Conservation (phyloP, 2,329 filamentous ascomycete genomes). For the Ambrosiella xylebori region DNA sequence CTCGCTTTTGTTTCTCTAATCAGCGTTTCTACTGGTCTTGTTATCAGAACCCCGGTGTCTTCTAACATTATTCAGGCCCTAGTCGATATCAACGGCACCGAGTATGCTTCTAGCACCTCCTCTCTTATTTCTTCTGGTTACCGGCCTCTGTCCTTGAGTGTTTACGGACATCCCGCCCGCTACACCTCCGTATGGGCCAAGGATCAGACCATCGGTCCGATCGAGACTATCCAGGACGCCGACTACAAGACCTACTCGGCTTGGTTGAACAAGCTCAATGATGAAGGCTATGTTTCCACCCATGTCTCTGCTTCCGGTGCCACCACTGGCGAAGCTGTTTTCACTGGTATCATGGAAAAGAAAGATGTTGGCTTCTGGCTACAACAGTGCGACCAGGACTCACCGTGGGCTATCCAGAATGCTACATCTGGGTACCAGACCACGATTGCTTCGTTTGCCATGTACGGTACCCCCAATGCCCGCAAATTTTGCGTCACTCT, state of each 20-base stretch:
- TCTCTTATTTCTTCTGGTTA: slow-evolving; percentile 10
- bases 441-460: slow-evolving; percentile 9
- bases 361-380: slow-evolving; percentile 9
- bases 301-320: slow-evolving; percentile 13
- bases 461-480: slow-evolving; percentile 11
- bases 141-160: slow-evolving; percentile 14
- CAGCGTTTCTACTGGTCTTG: background rate
- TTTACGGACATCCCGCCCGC: slow-evolving; percentile 9
- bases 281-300: slow-evolving; percentile 12
- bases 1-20: background rate
- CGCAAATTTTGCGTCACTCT: slow-evolving; percentile 12
- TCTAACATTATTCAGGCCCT: background rate
- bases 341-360: slow-evolving; percentile 14
- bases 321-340: slow-evolving; percentile 8
- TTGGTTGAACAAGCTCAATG: slow-evolving; percentile 12
- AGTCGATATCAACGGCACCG: background rate
- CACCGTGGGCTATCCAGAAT: slow-evolving; percentile 5
- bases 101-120: slow-evolving; percentile 1
- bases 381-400: slow-evolving; percentile 10
- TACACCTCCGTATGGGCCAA: slow-evolving; percentile 14
- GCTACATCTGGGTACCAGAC: background rate
- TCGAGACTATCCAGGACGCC: slow-evolving; percentile 11
- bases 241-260: slow-evolving; percentile 9
- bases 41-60: background rate
- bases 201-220: background rate